Conservation (phyloP, 1,139 yeast genomes). For the Suhomyces bokatorum region DNA sequence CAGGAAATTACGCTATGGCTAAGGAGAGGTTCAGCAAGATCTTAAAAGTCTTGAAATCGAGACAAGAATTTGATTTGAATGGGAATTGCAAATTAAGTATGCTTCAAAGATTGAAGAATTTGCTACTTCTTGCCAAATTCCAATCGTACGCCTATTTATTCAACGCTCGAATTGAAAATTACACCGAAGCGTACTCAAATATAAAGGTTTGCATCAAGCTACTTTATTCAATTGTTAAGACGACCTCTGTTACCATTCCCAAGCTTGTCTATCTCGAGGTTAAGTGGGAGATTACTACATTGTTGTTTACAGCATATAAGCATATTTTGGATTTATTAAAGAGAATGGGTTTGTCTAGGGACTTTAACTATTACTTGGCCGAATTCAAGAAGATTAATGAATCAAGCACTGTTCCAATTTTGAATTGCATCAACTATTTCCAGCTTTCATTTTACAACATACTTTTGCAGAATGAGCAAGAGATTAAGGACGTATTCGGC, state of each 20-base stretch:
- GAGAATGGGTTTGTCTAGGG: conserved; percentile 55
- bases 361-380: conserved; percentile 47
- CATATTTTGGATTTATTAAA: conserved; percentile 36
- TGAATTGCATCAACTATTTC: conserved; percentile 28
- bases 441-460: conserved; percentile 20
- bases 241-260: conserved; percentile 28
- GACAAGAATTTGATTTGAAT: conserved; percentile 30
- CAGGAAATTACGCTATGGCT: conserved; percentile 20
- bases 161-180: conserved; percentile 17
- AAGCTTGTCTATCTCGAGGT: conserved; percentile 21
- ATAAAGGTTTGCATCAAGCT: conserved; percentile 43
- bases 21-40: conserved; percentile 26
- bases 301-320: conserved; percentile 37
- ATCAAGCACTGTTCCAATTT: conserved; percentile 27
- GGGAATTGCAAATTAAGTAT: conserved; percentile 20
- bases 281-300: conserved; percentile 36
- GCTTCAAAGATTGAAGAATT: conserved; percentile 30
- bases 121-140: conserved; percentile 38
- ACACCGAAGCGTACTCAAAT: conserved; percentile 29
- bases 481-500: not conserved
- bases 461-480: conserved; percentile 15
- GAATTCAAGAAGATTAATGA: conserved; percentile 46
- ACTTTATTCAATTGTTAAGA: conserved; percentile 42
- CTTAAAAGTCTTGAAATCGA: conserved; percentile 26
- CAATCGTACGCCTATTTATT: conserved; percentile 32